Conservation (phyloP, 345 rosid species). For the Eucalyptus paniculata region DNA sequence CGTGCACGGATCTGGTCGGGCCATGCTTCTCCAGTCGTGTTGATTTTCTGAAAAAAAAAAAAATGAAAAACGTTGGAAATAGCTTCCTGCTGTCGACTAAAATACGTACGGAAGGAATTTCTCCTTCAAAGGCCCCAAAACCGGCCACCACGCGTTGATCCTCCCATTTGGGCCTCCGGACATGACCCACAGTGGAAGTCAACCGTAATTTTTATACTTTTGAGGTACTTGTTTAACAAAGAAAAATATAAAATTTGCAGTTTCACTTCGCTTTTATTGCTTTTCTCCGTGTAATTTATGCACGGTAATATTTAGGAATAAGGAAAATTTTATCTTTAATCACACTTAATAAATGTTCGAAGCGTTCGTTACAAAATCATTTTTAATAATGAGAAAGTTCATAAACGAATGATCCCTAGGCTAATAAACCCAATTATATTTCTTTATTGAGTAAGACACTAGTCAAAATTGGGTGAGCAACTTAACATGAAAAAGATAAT, state of each 20-base stretch:
- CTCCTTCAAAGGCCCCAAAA: not conserved
- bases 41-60: not conserved
- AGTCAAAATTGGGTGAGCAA: not conserved
- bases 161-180: not conserved
- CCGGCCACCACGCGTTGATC: not conserved
- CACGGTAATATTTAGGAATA: not conserved
- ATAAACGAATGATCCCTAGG: not conserved
- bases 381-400: not conserved
- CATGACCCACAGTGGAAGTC: not conserved
- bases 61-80: not conserved
- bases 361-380: not conserved
- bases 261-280: not conserved
- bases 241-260: not conserved
- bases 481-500: not conserved
- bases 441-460: not conserved
- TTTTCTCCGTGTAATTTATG: not conserved
- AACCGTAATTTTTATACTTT: not conserved
- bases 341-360: not conserved
- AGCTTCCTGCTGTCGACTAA: not conserved
- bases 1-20: not conserved
- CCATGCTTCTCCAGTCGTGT: not conserved
- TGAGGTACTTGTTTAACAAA: not conserved
- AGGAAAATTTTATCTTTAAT: not conserved
- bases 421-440: no score
- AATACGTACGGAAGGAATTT: not conserved